Base-by-base conservation (phyloP, 768 basidiomycete genomes). In the Mycena pura region DNA sequence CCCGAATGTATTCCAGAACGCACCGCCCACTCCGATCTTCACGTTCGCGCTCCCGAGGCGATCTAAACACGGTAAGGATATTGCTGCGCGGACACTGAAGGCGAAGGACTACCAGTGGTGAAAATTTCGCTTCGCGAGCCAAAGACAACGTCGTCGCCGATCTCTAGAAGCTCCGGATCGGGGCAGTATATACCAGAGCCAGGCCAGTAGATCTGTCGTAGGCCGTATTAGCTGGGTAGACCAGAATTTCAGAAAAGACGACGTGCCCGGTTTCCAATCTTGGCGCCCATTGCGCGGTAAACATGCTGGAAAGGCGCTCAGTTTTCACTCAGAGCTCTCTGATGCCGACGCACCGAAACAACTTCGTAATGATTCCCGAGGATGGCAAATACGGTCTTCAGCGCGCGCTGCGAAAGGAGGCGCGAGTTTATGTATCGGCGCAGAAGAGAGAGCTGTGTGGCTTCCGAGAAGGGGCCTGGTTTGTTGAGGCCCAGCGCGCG, bases 271-370 rank as follows among this genome's bases (percentile, higher is more conserved):
- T 76, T 74, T 57, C 81, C 81, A 17, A 82, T 70, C 69, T 79
- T 80, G 21, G 81, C 81, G 19, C 81, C 81, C 81, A 82, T 81
- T 2, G 68, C 63, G 15, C 81, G 73, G 58, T 76, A 81, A 3
- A 76, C 70, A 22, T 9, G 10, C 34, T 36, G 34, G 34, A 36
- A 36, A 9, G 9, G 17, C n/a, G n/a, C n/a, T 36, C 34, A 9
- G 34, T 9, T 17, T 36, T 9, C 17, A 36, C 9, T 36, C 9
- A 17, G 17, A 9, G 77, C 66, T 73, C 77, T 53, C 9, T 9
- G 9, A 36, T 17, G 34, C 9, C 9, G 34, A 17, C 74, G 55
- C 60, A 78, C 77, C 14, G 81, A 82, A 19, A 80, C 78, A 28
- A 70, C 65, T 64, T 81, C 80, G 44, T 80, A 82, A 63, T 82